Evolutionary conservation across 805 yeast genomes (phyloP).

Genomic region (Lipomyces starkeyi): DNA sequence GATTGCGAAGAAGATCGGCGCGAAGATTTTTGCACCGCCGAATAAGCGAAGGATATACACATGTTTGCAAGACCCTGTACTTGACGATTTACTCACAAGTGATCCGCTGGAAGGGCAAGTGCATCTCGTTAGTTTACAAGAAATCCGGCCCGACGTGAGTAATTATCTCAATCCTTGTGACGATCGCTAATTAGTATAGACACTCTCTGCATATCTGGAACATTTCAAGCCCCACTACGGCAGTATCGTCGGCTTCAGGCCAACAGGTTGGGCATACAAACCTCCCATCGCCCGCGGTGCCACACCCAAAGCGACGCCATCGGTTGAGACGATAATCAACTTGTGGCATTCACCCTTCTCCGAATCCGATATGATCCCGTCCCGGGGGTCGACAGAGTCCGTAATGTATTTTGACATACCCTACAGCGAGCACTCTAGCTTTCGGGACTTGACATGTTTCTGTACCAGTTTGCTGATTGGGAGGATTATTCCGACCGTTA

Average conservation of each 20-base stretch:
- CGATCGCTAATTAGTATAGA: conserved; percentile 10
- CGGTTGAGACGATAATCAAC: conserved; percentile 20
- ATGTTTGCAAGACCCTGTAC: conserved; percentile 53
- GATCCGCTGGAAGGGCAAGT: conserved; percentile 59
- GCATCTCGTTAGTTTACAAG: conserved; percentile 75
- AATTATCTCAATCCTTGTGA: neutral
- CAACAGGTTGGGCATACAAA: conserved; percentile 89
- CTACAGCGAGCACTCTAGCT: conserved; percentile 93
- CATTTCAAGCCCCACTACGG: conserved; percentile 54
- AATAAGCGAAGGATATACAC: conserved; percentile 56
- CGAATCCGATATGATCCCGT: conserved; percentile 31
- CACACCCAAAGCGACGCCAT: conserved; percentile 22
- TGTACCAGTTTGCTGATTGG: conserved; percentile 58
- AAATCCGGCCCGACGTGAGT: conserved; percentile 48
- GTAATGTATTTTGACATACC: conserved; percentile 57
- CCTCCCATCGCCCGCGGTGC: conserved; percentile 36
- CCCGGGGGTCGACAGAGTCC: conserved; percentile 38
- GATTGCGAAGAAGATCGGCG: conserved; percentile 46
- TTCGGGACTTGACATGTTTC: conserved; percentile 74
- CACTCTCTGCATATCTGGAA: conserved; percentile 57
- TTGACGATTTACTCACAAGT: conserved; percentile 52
- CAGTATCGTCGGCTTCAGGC: conserved; percentile 64
- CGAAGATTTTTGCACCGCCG: conserved; percentile 53
- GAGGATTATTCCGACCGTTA: conserved; percentile 79
- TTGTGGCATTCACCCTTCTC: conserved; percentile 15